Conservation (phyloP, 768 basidiomycete species). For the Suillus subluteus region DNA sequence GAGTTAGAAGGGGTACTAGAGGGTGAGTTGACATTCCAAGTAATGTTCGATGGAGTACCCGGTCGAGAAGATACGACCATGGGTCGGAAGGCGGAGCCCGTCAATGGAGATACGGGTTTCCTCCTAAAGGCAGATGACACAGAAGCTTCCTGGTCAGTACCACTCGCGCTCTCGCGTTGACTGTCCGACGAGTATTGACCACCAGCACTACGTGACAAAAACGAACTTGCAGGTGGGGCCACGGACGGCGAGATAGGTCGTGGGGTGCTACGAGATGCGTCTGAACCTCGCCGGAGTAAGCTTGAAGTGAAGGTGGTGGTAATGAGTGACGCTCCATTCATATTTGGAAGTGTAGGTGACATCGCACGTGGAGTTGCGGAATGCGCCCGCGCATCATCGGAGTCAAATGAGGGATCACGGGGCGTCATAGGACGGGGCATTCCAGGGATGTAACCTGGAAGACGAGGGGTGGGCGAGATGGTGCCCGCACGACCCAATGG, state of each 20-base stretch:
- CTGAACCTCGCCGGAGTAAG: constrained; percentile 58
- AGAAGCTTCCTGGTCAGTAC: constrained; percentile 45
- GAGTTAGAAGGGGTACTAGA: constrained; percentile 24
- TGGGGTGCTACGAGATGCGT: constrained; percentile 51
- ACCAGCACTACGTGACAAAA: constrained; percentile 61
- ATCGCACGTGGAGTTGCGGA: constrained; percentile 78
- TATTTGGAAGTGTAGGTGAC: constrained; percentile 53
- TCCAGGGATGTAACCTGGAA: constrained; percentile 87
- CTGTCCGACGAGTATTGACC: constrained; percentile 68
- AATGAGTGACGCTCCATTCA: constrained; percentile 39
- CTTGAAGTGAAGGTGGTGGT: constrained; percentile 38
- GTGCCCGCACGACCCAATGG: constrained; percentile 55
- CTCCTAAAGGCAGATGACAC: constrained; percentile 59
- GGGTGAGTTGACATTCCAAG: constrained; percentile 58
- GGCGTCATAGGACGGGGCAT: constrained; percentile 93
- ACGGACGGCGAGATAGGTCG: constrained; percentile 51
- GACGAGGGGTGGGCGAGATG: constrained; percentile 51
- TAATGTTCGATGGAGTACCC: constrained; percentile 73
- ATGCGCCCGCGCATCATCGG: constrained; percentile 74
- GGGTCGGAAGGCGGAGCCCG: constrained; percentile 61
- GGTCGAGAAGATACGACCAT: constrained; percentile 56
- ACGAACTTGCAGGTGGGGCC: constrained; percentile 44
- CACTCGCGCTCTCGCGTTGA: constrained; percentile 39
- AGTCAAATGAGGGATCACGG: constrained; percentile 64
- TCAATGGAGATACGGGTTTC: constrained; percentile 74